Conservation (phyloP, 257 asterid species). For the Jasminum sambac region DNA sequence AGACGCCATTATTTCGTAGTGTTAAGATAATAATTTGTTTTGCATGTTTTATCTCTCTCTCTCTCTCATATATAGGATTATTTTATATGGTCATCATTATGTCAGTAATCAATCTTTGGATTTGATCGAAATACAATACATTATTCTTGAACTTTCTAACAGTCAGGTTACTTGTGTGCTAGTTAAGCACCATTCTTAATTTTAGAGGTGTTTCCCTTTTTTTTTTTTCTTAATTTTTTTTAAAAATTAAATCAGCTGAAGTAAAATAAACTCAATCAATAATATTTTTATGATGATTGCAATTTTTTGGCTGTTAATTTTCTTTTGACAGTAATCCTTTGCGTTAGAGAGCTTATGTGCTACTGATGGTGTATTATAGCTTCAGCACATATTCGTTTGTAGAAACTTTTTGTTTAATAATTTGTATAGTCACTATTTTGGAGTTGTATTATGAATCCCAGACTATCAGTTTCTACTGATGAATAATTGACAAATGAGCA, state of each 20-base stretch:
- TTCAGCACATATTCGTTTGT: not conserved
- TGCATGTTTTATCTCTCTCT: no score
- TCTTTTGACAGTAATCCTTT: slow-evolving; percentile 14
- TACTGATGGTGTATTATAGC: slow-evolving; percentile 5
- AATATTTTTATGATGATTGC: not conserved
- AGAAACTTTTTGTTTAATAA: not conserved
- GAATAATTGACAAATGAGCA: slow-evolving; percentile 17
- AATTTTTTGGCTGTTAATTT: not conserved
- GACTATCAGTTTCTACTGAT: slow-evolving; percentile 17
- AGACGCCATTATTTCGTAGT: not conserved
- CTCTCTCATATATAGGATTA: no score
- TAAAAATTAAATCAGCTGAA: slow-evolving; percentile 4
- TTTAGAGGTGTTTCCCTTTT: not conserved
- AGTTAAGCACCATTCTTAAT: not conserved
- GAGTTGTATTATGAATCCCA: slow-evolving; percentile 6
- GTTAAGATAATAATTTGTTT: no score
- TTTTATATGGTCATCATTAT: no score
- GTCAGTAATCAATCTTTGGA: not conserved
- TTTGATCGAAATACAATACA: not conserved
- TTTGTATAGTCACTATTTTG: not conserved
- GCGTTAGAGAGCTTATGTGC: slow-evolving; percentile 8
- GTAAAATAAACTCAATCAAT: not conserved
- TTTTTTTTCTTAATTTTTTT: no score
- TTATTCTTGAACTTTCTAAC: not conserved
- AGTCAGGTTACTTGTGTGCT: not conserved